Percentiles rank a stretch among this genome's conserved stretches.
phyloP scores from a whole-genome alignment of 192 early-diverging fungal species.

The Spizellomyces punctatus region DNA sequence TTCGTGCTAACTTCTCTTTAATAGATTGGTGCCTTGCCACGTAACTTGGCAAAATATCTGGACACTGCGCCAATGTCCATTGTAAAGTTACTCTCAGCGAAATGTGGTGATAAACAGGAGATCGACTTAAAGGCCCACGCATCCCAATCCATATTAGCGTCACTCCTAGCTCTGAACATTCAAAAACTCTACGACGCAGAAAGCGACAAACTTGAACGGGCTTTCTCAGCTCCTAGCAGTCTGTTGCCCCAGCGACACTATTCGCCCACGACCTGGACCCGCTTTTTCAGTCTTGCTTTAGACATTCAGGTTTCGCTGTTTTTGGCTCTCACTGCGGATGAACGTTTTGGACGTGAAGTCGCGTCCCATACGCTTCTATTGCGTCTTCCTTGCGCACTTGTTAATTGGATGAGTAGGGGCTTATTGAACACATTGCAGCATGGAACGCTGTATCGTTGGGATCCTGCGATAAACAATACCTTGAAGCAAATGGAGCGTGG shows the following conservation, averaged over 20 bases:
- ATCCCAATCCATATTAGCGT: constrained; percentile 9
- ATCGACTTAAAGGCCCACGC: constrained; percentile 1
- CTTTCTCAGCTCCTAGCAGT: too few relatives aligned
- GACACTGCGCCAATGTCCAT: constrained; percentile 5
- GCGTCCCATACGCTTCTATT: constrained; percentile 16
- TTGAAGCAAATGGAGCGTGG: constrained; percentile 17
- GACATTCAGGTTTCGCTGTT: constrained; percentile 31
- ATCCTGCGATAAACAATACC: constrained; percentile 12
- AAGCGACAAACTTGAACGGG: background rate
- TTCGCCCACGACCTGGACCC: too few relatives aligned
- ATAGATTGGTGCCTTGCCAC: constrained; percentile 14
- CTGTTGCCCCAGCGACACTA: too few relatives aligned
- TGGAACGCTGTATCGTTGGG: constrained; percentile 11
- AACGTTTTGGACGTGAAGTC: constrained; percentile 44
- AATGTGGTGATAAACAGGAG: background rate
- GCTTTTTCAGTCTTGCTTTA: background rate
- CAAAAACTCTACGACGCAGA: constrained; percentile 3
- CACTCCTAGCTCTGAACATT: constrained; percentile 6
- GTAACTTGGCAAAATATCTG: background rate
- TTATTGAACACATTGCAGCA: constrained; percentile 7
- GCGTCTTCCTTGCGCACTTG: constrained; percentile 1
- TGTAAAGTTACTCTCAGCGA: background rate
- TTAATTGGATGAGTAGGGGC: constrained; percentile 13
- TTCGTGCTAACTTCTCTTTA: background rate
- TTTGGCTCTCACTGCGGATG: constrained; percentile 42